Base-by-base conservation (phyloP, 441 rosid genomes). In the Flueggea neowawraea region DNA sequence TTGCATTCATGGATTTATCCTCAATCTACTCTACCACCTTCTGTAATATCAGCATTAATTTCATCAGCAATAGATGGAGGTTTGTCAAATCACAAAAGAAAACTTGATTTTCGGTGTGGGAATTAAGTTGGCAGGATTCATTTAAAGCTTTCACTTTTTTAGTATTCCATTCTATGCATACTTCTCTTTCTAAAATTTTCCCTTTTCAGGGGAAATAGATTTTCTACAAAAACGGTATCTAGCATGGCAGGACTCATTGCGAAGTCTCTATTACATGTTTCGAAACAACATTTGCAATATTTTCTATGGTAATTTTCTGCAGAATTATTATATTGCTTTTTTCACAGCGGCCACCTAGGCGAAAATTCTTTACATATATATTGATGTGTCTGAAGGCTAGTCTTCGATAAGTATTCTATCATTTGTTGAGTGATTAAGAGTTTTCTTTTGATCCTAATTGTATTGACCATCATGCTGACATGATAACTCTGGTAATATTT, bases 1-100 rank as follows among this genome's bases (percentile, higher is more conserved):
- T 78, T 95, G 68, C 87, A 88, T 78, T 95, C 99, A 2, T 95
- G 99, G 98, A 74, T 92, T 66, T 83, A 90, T 71, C 99, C 99
- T 56, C 98, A 91, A 71, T 90, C 92, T 62, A 75, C 80, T 55
- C 75, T 95, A 58, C 97, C 98, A 61, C 76, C 93, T 69, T 85
- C 91, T 70, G 71, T 91, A 52, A 79, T 92, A 57, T 82, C 94
- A 31, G 72, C 82, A 51, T 61, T 90, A 71, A 60, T 75, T 52
- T 78, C 82, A 52, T 73, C 89, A 54, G 82, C 79, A 64, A 68
- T 73, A 39, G 89, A 74, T 50, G 83, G 75, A 86, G 99, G 98
- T 95, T 68, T 74, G 88, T 73, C 59, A 50, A 33, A 33, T 22
- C 47, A 61, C 68, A 55, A 48, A 52, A 66, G 17, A 28, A 60